Evolutionary conservation across 2,329 filamentous ascomycete species (phyloP).

Genomic region (Xylaria sp.): DNA sequence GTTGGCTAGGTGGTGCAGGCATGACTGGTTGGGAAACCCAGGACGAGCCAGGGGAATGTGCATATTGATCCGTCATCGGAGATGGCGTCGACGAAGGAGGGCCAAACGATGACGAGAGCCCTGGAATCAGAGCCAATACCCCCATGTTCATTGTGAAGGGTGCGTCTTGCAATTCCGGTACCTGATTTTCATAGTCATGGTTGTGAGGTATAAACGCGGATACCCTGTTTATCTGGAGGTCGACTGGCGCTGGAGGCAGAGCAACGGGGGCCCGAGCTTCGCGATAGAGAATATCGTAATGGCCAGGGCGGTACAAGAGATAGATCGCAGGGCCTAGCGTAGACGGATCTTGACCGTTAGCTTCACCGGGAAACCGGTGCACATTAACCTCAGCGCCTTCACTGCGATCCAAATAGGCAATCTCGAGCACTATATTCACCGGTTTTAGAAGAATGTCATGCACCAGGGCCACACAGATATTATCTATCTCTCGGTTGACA

Average conservation of each 20-base stretch:
- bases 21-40: slow-evolving; percentile 53
- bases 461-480: slow-evolving; percentile 83
- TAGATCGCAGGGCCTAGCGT: slow-evolving; percentile 64
- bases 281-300: slow-evolving; percentile 93
- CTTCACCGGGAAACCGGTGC: slow-evolving; percentile 70
- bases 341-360: slow-evolving; percentile 57
- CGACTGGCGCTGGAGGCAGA: slow-evolving; percentile 42
- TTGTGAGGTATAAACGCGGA: slow-evolving; percentile 59
- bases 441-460: slow-evolving; percentile 83
- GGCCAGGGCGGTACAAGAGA: slow-evolving; percentile 76
- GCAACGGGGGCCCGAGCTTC: slow-evolving; percentile 43
- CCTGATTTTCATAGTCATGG: slow-evolving; percentile 54
- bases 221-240: slow-evolving; percentile 66
- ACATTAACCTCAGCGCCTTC: slow-evolving; percentile 79
- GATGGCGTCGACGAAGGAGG: slow-evolving; percentile 50
- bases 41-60: slow-evolving; percentile 51
- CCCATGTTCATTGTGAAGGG: slow-evolving; percentile 58
- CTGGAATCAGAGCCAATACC: slow-evolving; percentile 60
- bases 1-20: slow-evolving; percentile 48
- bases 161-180: slow-evolving; percentile 52
- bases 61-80: slow-evolving; percentile 48
- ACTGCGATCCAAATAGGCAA: slow-evolving; percentile 91
- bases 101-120: slow-evolving; percentile 51
- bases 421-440: slow-evolving; percentile 81
- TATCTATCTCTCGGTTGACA: slow-evolving; percentile 85